phyloP scores from a whole-genome alignment of 2,329 filamentous ascomycete species.

The Paramyrothecium sp. region DNA sequence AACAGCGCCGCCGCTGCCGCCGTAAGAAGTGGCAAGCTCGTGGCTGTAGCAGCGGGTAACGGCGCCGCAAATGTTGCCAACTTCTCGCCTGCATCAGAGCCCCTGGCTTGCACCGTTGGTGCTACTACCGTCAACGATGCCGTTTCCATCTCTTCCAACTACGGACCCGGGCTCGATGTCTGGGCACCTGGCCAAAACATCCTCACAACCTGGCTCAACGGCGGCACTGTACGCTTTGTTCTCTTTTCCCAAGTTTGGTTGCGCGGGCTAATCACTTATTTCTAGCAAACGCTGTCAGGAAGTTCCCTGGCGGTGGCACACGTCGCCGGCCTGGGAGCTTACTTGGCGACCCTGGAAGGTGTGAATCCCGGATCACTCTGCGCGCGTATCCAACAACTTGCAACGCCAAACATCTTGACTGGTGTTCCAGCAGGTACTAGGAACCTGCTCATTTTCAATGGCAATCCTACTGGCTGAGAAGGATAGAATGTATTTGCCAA shows the following conservation, averaged over 20 bases:
- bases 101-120: slow-evolving; percentile 15
- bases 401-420: slow-evolving; percentile 1
- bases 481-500: neutral
- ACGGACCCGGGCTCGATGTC: slow-evolving; percentile 39
- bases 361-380: neutral
- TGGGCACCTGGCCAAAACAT: slow-evolving; percentile 44
- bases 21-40: slow-evolving; percentile 40
- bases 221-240: slow-evolving; percentile 27
- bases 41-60: slow-evolving; percentile 53
- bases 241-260: neutral
- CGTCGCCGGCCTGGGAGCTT: slow-evolving; percentile 2
- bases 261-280: neutral
- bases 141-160: slow-evolving; percentile 43
- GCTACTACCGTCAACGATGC: slow-evolving; percentile 21
- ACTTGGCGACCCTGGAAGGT: slow-evolving; percentile 3
- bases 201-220: slow-evolving; percentile 41
- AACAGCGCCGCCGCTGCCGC: slow-evolving; percentile 45
- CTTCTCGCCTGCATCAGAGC: slow-evolving; percentile 18
- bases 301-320: neutral
- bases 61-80: slow-evolving; percentile 9
- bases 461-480: neutral
- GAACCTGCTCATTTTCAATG: slow-evolving; percentile 1
- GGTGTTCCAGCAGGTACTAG: neutral
- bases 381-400: neutral
- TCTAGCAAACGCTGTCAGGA: slow-evolving; percentile 2